Evolutionary conservation across 2,329 filamentous ascomycete species (phyloP).

Genomic region (Penicillium sp.): DNA sequence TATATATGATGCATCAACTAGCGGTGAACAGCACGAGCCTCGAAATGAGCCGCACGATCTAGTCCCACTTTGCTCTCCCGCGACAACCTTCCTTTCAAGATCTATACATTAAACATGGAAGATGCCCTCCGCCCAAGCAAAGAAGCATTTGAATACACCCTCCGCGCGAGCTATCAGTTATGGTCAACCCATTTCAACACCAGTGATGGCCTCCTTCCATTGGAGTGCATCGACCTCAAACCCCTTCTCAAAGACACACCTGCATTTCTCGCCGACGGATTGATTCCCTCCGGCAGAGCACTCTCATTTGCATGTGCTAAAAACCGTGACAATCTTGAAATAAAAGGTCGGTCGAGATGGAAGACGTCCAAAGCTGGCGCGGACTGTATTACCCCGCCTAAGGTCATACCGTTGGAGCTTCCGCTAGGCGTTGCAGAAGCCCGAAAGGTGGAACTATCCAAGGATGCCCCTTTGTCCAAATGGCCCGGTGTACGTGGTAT

Average conservation of each 20-base stretch:
- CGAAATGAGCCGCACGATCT: neutral
- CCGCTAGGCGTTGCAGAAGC: neutral
- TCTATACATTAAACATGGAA: neutral
- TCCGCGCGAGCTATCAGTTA: neutral
- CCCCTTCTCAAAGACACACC: neutral
- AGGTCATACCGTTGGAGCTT: neutral
- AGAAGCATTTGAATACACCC: neutral
- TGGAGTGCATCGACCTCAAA: neutral
- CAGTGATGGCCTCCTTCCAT: neutral
- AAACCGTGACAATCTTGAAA: neutral
- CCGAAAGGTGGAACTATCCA: neutral
- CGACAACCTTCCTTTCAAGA: neutral
- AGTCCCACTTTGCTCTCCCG: neutral
- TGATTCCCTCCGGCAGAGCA: neutral
- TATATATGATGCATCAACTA: neutral
- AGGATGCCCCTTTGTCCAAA: constrained; percentile 13
- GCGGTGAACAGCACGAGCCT: neutral
- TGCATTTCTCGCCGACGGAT: neutral
- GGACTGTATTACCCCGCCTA: neutral
- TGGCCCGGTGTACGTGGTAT: constrained; percentile 24
- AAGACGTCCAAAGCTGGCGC: neutral
- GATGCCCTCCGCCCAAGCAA: neutral
- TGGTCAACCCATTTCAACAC: neutral
- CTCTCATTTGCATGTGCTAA: neutral
- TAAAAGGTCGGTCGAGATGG: neutral